Evolutionary conservation across 148 eudicot species (phyloP), one percentile per base, ranked within the genome.

Genomic region (Persicaria maculosa): DNA sequence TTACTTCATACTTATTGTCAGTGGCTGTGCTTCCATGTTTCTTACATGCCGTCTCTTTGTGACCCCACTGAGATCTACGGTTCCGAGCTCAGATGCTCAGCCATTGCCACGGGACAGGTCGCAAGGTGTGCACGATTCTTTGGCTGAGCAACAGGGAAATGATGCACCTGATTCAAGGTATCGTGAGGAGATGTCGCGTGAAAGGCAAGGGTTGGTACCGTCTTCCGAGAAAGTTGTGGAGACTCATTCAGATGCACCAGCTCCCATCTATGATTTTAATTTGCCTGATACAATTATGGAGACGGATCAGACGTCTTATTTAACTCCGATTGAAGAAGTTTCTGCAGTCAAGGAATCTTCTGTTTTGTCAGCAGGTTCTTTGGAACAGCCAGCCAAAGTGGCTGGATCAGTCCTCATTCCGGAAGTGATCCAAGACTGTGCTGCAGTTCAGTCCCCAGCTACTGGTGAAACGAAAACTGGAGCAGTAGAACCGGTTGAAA

Each of bases 11-110:
- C 94, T 96, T 67, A 83, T 92, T n/a, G 40, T 82, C 72, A 78
- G 83, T 72, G 87, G 89, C 52, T 81, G 74, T 65, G 70, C 78
- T 47, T 89, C 94, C 15, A 77, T 92, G 52, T 82, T 78, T 80
- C 76, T 88, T 53, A 85, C 86, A 88, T 84, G 89, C 76, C 88
- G 91, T 89, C 79, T 96, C 68, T 91, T 88, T 57, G 88, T 83
- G 64, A 89, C 92, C 46, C 97, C 97, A 54, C 88, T 96, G 55
- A 90, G 85, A 83, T 90, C 97, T 76, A 86, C 85, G 72, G 85
- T 75, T 78, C 80, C 75, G 74, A 77, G 82, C 75, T 46, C 74
- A 67, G 88, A 90, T 74, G 76, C 83, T 75, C 88, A 83, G 77
- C 77, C 79, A 61, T 75, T 82, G 85, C 83, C 72, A 68, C 87